A percentile compares a stretch with the other conserved stretches of the same genome.
Evolutionary conservation across 1,284 basidiomycete species (phyloP).

Genomic region (Apiotrichum gracile): DNA sequence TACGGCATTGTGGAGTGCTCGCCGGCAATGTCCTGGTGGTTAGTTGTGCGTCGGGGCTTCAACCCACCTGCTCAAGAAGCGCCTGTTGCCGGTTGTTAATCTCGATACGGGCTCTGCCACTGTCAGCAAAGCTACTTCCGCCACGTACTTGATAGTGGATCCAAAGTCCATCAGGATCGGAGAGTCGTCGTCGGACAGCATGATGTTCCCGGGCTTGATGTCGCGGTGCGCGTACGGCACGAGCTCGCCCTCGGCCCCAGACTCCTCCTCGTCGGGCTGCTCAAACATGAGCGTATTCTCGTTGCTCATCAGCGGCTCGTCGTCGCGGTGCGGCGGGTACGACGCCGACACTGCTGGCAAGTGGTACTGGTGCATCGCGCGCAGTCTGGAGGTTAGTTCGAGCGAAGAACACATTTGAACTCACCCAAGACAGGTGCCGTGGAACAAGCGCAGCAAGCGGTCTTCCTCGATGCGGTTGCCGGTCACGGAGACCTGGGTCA

Average conservation of each 20-base stretch:
- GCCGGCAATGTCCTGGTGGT: constrained; percentile 74
- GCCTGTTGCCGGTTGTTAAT: constrained; percentile 73
- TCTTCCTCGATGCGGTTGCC: constrained; percentile 77
- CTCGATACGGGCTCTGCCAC: constrained; percentile 37
- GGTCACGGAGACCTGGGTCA: constrained; percentile 79
- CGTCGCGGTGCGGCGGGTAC: constrained; percentile 27
- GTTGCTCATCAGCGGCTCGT: constrained; percentile 27
- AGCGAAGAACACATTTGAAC: constrained; percentile 11
- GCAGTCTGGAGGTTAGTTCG: constrained; percentile 49
- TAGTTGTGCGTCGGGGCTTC: not conserved
- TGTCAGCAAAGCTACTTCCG: not conserved
- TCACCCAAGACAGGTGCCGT: constrained; percentile 80
- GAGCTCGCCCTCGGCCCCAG: constrained; percentile 47
- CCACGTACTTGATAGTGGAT: constrained; percentile 53
- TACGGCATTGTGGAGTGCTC: constrained; percentile 97
- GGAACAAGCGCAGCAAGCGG: constrained; percentile 82
- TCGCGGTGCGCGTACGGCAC: constrained; percentile 95
- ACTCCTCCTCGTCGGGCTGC: constrained; percentile 63
- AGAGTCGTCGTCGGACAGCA: constrained; percentile 86
- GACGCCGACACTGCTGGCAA: constrained; percentile 38
- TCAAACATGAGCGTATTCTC: constrained; percentile 55
- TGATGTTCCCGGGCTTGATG: constrained; percentile 94
- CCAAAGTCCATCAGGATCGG: constrained; percentile 99
- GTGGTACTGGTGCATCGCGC: constrained; percentile 82
- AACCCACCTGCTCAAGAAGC: constrained; percentile 66